Percentiles rank a stretch among this genome's conserved stretches.
Evolutionary conservation across 768 basidiomycete genomes (phyloP).

Genomic region (Leccinum variicolor): DNA sequence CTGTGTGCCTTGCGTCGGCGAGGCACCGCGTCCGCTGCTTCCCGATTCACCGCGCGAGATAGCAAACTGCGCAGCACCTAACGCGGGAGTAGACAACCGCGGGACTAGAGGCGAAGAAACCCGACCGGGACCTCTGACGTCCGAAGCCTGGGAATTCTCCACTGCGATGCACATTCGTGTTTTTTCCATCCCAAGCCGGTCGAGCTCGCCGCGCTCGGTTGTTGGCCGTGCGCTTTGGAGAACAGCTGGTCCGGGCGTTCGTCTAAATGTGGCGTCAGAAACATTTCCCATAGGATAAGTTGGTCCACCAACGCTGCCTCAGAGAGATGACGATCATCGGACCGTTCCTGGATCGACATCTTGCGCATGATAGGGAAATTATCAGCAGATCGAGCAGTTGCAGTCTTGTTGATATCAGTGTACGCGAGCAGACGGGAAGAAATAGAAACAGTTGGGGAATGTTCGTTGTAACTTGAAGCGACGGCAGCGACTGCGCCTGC

Average conservation of each 20-base stretch:
- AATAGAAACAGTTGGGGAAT: background rate
- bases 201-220: background rate
- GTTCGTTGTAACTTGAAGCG: background rate
- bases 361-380: background rate
- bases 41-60: background rate
- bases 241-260: background rate
- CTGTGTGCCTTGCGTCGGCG: background rate
- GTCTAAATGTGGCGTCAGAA: constrained; percentile 9
- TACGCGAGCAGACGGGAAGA: background rate
- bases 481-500: background rate
- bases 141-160: background rate
- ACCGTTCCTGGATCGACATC: background rate
- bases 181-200: background rate
- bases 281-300: background rate
- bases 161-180: background rate
- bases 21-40: background rate
- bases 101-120: background rate
- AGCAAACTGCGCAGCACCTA: background rate
- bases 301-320: constrained; percentile 4
- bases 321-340: background rate
- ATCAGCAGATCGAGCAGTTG: background rate
- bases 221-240: background rate
- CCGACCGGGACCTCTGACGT: background rate
- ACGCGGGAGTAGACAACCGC: background rate
- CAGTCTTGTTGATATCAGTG: background rate